Base-by-base conservation (phyloP, 2,329 filamentous ascomycete genomes). In the Keithomyces neogunnii region DNA sequence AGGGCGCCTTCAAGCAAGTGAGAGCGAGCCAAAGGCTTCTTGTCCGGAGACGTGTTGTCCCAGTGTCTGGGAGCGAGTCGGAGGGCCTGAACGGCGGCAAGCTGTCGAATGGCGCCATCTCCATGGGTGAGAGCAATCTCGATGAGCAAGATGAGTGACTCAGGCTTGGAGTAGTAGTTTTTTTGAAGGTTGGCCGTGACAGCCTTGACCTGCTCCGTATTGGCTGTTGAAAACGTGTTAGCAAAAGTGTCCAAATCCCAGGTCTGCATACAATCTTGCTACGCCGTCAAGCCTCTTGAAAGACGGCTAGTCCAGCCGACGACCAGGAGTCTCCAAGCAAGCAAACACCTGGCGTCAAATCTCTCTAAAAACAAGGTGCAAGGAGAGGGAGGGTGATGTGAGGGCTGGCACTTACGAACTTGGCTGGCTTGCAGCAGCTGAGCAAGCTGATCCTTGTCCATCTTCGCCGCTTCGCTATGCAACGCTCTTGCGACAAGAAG, bases 161-260 rank as follows among this genome's bases (percentile, higher is more conserved):
- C 82, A 39, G 92, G 86, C 60, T 89, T 82, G 63, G 83, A 85
- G 76, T 95, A 97, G 77, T 89, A 97, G 72, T 88, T 88, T 71
- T 95, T 93, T 72, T 95, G 91, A 54, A 97, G 82, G 63, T 90
- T 84, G 53, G 87, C 83, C 19, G 92, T 99, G 56, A 91, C 89
- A 59, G 87, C 83, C 80, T 96, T 95, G 70, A 95, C 85, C 71
- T 85, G 84, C 61, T 88, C 84, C 59, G 90, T 96, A 72, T 95
- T 86, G 66, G 93, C 90, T 95, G 64, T 38, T 62, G 49, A 58
- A 52, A 56, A 60, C 56, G 45, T 55, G 68, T 74, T 58, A 76
- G 69, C 56, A 45, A 38, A 42, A 56, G 9, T 43, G 35, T 28
- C 38, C 19, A 19, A 19, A 19, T 19, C 19, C 19, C 19, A 19